phyloP scores from a whole-genome alignment of 176 grass and related monocot species.

The Calamus simplicifolius region DNA sequence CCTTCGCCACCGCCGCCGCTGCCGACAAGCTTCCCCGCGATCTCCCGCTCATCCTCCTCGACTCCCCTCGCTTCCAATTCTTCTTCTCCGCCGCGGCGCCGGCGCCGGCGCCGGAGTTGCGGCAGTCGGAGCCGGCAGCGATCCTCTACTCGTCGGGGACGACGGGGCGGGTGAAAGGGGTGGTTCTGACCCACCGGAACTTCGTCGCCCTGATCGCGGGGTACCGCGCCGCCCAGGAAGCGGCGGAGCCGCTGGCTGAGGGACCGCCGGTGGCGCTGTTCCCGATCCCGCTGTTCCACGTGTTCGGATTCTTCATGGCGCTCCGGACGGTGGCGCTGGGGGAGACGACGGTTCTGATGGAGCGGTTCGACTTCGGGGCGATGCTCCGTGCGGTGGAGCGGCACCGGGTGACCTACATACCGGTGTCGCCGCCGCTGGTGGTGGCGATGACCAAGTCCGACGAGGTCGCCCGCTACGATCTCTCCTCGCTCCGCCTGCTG shows the following conservation, averaged over 20 bases:
- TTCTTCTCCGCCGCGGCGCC: constrained; percentile 13
- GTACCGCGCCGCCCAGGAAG: background rate
- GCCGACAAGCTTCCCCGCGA: constrained; percentile 30
- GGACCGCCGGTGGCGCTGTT: constrained; percentile 33
- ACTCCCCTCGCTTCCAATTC: constrained; percentile 33
- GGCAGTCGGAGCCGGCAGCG: constrained; percentile 65
- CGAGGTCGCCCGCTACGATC: constrained; percentile 46
- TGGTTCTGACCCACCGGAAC: constrained; percentile 57
- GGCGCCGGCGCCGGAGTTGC: constrained; percentile 23
- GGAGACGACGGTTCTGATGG: constrained; percentile 75
- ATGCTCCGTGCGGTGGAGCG: constrained; percentile 51
- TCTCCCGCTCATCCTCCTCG: constrained; percentile 35
- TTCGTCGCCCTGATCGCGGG: constrained; percentile 41
- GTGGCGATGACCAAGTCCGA: constrained; percentile 63
- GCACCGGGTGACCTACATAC: constrained; percentile 50
- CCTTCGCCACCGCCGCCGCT: constrained; percentile 32
- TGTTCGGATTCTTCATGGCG: constrained; percentile 62
- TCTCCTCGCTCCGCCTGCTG: constrained; percentile 50
- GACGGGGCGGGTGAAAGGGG: constrained; percentile 74
- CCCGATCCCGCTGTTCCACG: constrained; percentile 67
- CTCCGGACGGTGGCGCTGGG: constrained; percentile 49
- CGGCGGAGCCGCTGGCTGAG: constrained; percentile 22
- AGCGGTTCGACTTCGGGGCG: constrained; percentile 46
- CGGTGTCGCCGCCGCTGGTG: constrained; percentile 55
- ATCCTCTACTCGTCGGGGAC: constrained; percentile 88